Evolutionary conservation across 2,329 filamentous ascomycete species (phyloP).

Genomic region (Ceratocystis smalleyi): DNA sequence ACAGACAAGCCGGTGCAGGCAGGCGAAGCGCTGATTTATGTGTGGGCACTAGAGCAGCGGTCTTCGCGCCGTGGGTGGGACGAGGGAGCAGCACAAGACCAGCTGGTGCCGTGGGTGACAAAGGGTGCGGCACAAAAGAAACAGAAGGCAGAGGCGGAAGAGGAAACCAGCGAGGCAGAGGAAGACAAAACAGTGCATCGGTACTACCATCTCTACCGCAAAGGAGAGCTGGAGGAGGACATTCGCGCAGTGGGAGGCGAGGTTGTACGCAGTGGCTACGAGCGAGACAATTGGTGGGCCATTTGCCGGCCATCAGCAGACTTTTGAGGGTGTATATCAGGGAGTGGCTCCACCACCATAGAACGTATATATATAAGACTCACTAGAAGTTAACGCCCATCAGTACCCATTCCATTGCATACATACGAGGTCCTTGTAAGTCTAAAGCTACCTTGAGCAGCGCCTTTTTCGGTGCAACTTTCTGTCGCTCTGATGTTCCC

Average conservation of each 20-base stretch:
- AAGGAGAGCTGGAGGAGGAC: constrained; percentile 75
- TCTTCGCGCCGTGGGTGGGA: constrained; percentile 78
- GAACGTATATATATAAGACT: neutral
- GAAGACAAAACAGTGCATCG: constrained; percentile 54
- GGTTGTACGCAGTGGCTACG: constrained; percentile 71
- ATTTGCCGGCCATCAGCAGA: constrained; percentile 31
- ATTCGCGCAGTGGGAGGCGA: constrained; percentile 56
- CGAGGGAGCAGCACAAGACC: constrained; percentile 67
- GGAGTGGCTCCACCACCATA: neutral
- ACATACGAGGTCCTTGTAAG: too few species aligned
- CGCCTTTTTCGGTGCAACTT: neutral
- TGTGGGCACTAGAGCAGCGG: constrained; percentile 91
- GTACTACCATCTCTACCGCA: constrained; percentile 85
- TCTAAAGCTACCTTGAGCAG: too few species aligned
- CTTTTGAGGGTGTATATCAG: neutral
- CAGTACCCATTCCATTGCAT: too few species aligned
- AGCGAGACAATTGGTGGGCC: constrained; percentile 98
- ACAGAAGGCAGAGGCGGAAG: neutral
- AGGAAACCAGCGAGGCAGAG: neutral
- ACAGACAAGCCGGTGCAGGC: neutral
- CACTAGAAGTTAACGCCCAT: too few species aligned
- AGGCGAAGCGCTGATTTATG: constrained; percentile 67
- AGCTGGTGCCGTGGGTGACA: constrained; percentile 91
- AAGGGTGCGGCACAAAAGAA: constrained; percentile 21
- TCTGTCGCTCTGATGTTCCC: neutral